Evolutionary conservation across 305 asterid species (phyloP).

Genomic region (Fraxinus latifolia): DNA sequence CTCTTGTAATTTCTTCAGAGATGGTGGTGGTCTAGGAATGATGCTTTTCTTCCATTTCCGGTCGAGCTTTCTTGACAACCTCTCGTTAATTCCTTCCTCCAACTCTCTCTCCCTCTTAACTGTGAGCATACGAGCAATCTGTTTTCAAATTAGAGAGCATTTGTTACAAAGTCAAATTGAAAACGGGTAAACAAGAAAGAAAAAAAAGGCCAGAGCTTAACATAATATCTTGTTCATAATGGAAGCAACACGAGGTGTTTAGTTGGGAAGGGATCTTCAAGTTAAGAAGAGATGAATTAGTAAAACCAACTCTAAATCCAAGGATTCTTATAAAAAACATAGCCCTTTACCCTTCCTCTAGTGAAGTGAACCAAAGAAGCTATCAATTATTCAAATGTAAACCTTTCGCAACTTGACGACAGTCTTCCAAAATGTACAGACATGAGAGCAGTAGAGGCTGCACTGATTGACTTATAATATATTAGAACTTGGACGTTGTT

Average conservation of each 20-base stretch:
- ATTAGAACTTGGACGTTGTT: no score
- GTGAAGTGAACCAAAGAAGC: not conserved
- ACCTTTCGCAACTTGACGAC: no score
- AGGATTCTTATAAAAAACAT: not conserved
- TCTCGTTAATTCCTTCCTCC: conserved; percentile 83
- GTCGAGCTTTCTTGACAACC: conserved; percentile 83
- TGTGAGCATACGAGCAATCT: conserved; percentile 86
- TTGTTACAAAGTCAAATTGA: not conserved
- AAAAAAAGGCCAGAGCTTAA: not conserved
- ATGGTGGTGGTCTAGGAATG: conserved; percentile 88
- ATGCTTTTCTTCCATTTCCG: conserved; percentile 87
- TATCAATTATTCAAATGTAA: no score
- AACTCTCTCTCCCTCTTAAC: conserved; percentile 86
- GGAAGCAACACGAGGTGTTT: not conserved
- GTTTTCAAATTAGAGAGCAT: not conserved
- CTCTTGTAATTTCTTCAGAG: conserved; percentile 66
- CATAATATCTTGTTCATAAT: not conserved
- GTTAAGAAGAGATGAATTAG: not conserved
- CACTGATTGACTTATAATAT: not conserved
- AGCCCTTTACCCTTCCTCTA: not conserved
- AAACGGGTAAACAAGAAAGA: not conserved
- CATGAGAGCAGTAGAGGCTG: not conserved
- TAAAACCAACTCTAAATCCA: not conserved
- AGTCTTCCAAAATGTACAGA: no score
- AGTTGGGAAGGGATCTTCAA: not conserved